phyloP scores from a whole-genome alignment of 331 rosid species.

The Quercus lobata region DNA sequence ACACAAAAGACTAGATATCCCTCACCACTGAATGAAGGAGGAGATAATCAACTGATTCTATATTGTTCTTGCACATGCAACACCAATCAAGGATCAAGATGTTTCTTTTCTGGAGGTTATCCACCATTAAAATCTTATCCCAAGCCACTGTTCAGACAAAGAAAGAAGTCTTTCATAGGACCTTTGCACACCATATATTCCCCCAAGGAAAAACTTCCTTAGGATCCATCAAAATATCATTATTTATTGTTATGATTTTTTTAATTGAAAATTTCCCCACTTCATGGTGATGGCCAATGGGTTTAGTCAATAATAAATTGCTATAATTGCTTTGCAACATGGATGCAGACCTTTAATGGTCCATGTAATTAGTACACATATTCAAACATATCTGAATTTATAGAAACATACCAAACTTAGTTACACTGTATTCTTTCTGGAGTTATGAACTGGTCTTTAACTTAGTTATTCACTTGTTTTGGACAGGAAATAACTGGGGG shows the following conservation, averaged over 20 bases:
- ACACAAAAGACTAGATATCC: too few relatives aligned
- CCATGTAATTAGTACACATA: not conserved
- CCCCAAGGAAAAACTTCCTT: too few relatives aligned
- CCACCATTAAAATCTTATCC: not conserved
- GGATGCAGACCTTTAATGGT: not conserved
- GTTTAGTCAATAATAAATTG: not conserved
- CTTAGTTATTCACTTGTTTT: conserved; percentile 12
- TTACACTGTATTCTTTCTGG: conserved; percentile 1
- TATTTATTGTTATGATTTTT: too few relatives aligned
- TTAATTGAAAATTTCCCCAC: not conserved
- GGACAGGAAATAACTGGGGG: conserved; percentile 92
- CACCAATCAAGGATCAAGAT: too few relatives aligned
- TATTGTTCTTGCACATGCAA: too few relatives aligned
- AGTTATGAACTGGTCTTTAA: not conserved
- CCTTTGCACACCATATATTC: too few relatives aligned
- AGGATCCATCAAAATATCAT: too few relatives aligned
- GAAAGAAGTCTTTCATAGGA: not conserved
- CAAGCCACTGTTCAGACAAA: too few relatives aligned
- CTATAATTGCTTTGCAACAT: not conserved
- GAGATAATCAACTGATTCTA: too few relatives aligned
- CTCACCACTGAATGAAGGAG: too few relatives aligned
- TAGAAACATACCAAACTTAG: not conserved
- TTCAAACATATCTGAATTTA: not conserved
- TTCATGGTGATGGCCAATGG: not conserved
- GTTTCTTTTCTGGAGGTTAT: too few relatives aligned